phyloP scores from a whole-genome alignment of 164 flowering plant species.

The Brasenia schreberi region DNA sequence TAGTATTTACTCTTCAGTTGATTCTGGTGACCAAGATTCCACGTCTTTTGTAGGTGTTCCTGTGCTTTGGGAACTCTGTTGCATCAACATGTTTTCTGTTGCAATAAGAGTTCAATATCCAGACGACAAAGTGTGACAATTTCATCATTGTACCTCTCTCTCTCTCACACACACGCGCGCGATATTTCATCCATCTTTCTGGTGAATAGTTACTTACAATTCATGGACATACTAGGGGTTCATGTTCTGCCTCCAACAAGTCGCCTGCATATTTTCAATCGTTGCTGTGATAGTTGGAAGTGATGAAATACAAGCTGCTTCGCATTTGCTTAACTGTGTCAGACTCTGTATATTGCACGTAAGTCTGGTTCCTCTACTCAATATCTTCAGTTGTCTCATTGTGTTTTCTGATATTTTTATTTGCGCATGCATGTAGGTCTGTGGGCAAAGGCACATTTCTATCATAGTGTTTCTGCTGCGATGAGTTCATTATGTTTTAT shows the following conservation, averaged over 20 bases:
- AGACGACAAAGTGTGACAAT: conserved; percentile 63
- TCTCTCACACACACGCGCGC: conserved; percentile 13
- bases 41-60: conserved; percentile 30
- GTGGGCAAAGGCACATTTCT: not conserved
- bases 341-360: conserved; percentile 44
- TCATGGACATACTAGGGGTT: conserved; percentile 28
- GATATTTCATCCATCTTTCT: not conserved
- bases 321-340: conserved; percentile 35
- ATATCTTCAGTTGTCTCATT: conserved; percentile 1
- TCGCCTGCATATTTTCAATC: conserved; percentile 50
- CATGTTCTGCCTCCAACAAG: conserved; percentile 64
- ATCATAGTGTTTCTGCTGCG: not conserved
- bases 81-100: conserved; percentile 64
- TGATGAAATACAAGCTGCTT: conserved; percentile 32
- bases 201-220: not conserved
- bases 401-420: not conserved
- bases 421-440: conserved; percentile 62
- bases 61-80: conserved; percentile 58
- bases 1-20: too few species aligned
- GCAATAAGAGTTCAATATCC: conserved; percentile 79
- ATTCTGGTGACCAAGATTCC: too few species aligned
- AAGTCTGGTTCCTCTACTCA: conserved; percentile 10
- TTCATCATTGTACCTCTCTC: conserved; percentile 56
- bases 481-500: not conserved
- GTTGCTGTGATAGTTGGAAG: conserved; percentile 37